Conservation (phyloP, 805 yeast genomes). For the Ogataea corticis region DNA sequence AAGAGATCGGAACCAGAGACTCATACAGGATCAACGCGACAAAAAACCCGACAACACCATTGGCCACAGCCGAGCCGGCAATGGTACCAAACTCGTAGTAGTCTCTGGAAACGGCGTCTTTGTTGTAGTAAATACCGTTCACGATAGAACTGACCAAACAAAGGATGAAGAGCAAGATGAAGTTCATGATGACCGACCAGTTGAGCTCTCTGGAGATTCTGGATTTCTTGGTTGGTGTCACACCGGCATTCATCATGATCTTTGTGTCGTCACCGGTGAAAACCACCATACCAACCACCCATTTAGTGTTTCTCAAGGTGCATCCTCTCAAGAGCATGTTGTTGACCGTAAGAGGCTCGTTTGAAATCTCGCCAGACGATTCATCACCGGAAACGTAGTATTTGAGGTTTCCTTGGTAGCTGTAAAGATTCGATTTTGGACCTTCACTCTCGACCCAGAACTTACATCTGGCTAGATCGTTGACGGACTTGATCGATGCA, state of each 20-base stretch:
- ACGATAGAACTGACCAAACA: slow-evolving; percentile 72
- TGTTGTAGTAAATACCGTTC: slow-evolving; percentile 64
- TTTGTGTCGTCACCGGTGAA: slow-evolving; percentile 81
- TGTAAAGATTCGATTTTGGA: slow-evolving; percentile 75
- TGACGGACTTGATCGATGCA: slow-evolving; percentile 36
- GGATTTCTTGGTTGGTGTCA: slow-evolving; percentile 75
- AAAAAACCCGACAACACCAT: slow-evolving; percentile 72
- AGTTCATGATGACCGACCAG: slow-evolving; percentile 67
- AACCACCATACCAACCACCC: slow-evolving; percentile 76
- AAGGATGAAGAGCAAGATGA: slow-evolving; percentile 58
- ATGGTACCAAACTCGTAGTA: slow-evolving; percentile 69
- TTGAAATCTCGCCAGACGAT: slow-evolving; percentile 34
- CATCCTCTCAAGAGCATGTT: slow-evolving; percentile 75
- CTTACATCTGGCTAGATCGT: slow-evolving; percentile 49
- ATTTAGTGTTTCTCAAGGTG: slow-evolving; percentile 74
- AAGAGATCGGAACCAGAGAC: slow-evolving; percentile 79
- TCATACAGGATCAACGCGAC: slow-evolving; percentile 77
- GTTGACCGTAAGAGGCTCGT: slow-evolving; percentile 70
- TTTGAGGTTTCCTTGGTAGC: slow-evolving; percentile 71
- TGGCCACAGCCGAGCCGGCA: slow-evolving; percentile 63
- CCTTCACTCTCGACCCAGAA: slow-evolving; percentile 83
- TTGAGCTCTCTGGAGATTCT: slow-evolving; percentile 74
- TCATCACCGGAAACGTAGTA: slow-evolving; percentile 42
- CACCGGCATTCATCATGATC: slow-evolving; percentile 78
- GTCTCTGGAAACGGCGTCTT: slow-evolving; percentile 50